phyloP scores from a whole-genome alignment of 345 rosid species.

The Trapa bicornis region DNA sequence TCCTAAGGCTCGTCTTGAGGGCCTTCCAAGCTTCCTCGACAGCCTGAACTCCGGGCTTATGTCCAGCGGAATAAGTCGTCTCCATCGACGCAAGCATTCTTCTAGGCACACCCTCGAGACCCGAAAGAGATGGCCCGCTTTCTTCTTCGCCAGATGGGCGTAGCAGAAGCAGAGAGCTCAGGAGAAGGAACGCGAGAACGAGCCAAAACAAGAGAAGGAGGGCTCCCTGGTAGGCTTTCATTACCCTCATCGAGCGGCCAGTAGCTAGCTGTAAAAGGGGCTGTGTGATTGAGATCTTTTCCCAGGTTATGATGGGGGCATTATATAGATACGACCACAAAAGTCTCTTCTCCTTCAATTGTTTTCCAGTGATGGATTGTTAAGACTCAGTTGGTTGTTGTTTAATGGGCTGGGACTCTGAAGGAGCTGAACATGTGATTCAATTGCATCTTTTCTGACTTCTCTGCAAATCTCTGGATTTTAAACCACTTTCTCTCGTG shows the following conservation, averaged over 20 bases:
- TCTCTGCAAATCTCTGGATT: slow-evolving; percentile 2
- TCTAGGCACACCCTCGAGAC: not conserved
- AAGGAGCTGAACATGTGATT: slow-evolving; percentile 4
- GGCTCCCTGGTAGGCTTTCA: not conserved
- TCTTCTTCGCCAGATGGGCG: not conserved
- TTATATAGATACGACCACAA: too few relatives aligned
- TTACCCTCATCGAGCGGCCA: not conserved
- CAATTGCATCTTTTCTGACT: slow-evolving; percentile 5
- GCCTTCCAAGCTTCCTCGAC: slow-evolving; percentile 1
- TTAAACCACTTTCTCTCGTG: slow-evolving; percentile 1
- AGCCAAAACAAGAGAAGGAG: not conserved
- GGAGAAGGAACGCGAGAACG: not conserved
- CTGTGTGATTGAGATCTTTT: too few relatives aligned
- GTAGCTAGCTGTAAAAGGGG: too few relatives aligned
- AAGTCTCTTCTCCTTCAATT: too few relatives aligned
- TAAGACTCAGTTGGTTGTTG: too few relatives aligned
- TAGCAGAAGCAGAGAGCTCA: not conserved
- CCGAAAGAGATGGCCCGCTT: not conserved
- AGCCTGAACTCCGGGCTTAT: not conserved
- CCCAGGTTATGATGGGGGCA: too few relatives aligned
- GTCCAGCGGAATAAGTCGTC: not conserved
- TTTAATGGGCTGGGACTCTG: too few relatives aligned
- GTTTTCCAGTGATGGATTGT: too few relatives aligned
- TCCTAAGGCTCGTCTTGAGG: slow-evolving; percentile 9
- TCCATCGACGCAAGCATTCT: slow-evolving; percentile 3